These are phyloP conservation scores for Cyclocybe aegerita DNA, from an alignment of 768 basidiomycete species.

Conservation along the genomic window DNA sequence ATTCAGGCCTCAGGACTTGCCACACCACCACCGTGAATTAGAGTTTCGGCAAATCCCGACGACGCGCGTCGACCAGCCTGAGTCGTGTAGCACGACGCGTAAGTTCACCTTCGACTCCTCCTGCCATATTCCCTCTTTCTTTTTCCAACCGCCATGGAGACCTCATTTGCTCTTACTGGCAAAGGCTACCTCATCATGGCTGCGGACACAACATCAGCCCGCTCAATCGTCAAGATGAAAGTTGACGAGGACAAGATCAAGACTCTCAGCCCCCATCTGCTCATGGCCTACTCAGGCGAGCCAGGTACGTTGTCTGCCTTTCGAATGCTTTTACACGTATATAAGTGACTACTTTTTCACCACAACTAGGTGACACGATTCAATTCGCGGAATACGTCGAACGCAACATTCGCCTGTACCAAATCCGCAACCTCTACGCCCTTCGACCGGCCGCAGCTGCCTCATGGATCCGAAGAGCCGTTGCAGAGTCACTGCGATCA, in stretches of 20 bases:
- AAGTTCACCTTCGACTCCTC: no score
- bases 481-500: slow-evolving; percentile 89
- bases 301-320: slow-evolving; percentile 56
- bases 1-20: no score
- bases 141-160: slow-evolving; percentile 62
- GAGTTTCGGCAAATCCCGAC: no score
- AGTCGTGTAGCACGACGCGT: no score
- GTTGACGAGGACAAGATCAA: slow-evolving; percentile 96
- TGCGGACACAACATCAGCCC: slow-evolving; percentile 83
- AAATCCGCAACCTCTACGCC: slow-evolving; percentile 89
- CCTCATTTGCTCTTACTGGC: slow-evolving; percentile 86
- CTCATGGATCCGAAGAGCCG: slow-evolving; percentile 89
- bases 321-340: background rate
- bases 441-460: slow-evolving; percentile 91
- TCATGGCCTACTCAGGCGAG: slow-evolving; percentile 95
- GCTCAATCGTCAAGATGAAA: slow-evolving; percentile 98
- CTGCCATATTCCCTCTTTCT: no score
- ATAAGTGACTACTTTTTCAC: no score
- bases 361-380: slow-evolving; percentile 79
- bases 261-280: slow-evolving; percentile 81
- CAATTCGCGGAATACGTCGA: slow-evolving; percentile 97
- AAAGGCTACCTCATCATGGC: slow-evolving; percentile 94
- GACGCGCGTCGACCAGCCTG: no score
- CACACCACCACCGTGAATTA: no score
- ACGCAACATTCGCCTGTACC: slow-evolving; percentile 93